Conservation (phyloP, 1,139 yeast species). For the Taphrina flavorubra region DNA sequence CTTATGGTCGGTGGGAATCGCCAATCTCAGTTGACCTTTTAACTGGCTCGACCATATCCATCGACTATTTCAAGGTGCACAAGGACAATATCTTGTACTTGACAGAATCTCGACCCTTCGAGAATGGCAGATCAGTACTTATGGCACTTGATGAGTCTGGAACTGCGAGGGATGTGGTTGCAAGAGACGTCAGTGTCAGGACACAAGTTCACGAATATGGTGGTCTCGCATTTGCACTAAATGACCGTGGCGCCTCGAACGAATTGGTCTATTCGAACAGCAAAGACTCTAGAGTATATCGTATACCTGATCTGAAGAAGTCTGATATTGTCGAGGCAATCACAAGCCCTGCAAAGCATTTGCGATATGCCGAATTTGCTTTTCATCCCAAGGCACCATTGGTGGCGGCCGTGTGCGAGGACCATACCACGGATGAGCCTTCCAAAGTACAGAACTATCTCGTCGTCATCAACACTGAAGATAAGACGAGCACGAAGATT, state of each 20-base stretch:
- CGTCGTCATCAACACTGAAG: conserved; percentile 7
- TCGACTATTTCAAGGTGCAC: conserved; percentile 18
- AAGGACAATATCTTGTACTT: conserved; percentile 20
- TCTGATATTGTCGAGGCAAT: conserved; percentile 4
- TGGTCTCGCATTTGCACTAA: conserved; percentile 23
- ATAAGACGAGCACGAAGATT: background rate
- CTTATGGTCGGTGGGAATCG: conserved; percentile 36
- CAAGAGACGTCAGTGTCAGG: conserved; percentile 2
- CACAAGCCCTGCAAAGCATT: background rate
- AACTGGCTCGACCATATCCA: conserved; percentile 33
- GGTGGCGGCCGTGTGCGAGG: conserved; percentile 34
- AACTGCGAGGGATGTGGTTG: background rate
- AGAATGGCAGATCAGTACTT: conserved; percentile 30
- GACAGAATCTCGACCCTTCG: conserved; percentile 30
- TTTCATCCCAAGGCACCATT: conserved; percentile 21
- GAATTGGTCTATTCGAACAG: conserved; percentile 11
- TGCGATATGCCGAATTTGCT: conserved; percentile 27
- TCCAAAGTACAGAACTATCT: conserved; percentile 30
- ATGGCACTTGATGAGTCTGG: conserved; percentile 10
- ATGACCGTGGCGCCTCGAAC: background rate
- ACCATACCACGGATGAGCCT: conserved; percentile 27
- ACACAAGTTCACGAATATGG: conserved; percentile 40
- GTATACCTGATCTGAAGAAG: background rate
- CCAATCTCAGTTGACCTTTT: conserved; percentile 35
- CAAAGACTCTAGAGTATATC: conserved; percentile 28